Conservation (phyloP, 2,329 filamentous ascomycete species). For the Fusarium hainanense region DNA sequence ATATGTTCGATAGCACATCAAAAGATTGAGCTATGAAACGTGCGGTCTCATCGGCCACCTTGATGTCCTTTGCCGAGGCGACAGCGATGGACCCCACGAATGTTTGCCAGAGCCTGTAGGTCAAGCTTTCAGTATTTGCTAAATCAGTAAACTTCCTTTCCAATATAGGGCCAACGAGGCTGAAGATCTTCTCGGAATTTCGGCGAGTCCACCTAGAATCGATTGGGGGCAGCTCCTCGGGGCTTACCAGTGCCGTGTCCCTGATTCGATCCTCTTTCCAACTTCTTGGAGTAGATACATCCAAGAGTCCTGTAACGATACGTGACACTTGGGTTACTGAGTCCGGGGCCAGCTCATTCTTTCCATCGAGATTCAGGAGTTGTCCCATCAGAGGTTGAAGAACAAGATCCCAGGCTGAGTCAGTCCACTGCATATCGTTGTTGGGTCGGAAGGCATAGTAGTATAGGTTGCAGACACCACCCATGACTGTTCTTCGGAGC, state of each 20-base stretch:
- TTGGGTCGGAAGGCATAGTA: constrained; percentile 85
- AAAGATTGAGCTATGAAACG: constrained; percentile 80
- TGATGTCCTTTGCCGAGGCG: constrained; percentile 87
- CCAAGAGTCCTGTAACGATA: constrained; percentile 78
- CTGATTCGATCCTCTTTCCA: constrained; percentile 82
- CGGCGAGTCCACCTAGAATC: constrained; percentile 89
- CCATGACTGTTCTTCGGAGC: constrained; percentile 68
- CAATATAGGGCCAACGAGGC: constrained; percentile 68
- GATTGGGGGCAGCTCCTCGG: constrained; percentile 83
- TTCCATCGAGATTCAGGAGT: constrained; percentile 58
- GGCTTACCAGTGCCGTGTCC: constrained; percentile 66
- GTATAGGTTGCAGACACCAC: constrained; percentile 81
- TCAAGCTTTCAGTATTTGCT: constrained; percentile 66
- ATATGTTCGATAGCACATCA: constrained; percentile 75
- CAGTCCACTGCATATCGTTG: constrained; percentile 72
- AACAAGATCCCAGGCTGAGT: constrained; percentile 82
- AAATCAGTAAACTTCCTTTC: constrained; percentile 71
- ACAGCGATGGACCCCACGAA: constrained; percentile 72
- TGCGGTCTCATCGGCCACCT: constrained; percentile 84
- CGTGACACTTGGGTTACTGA: constrained; percentile 69
- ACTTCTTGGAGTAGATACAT: constrained; percentile 65
- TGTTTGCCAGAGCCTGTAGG: constrained; percentile 67
- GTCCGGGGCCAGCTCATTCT: constrained; percentile 58
- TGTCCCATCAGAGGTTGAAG: constrained; percentile 72
- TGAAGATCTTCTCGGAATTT: constrained; percentile 73